Conservation (phyloP, 148 eudicot genomes). For the Rhododendron simsii region DNA sequence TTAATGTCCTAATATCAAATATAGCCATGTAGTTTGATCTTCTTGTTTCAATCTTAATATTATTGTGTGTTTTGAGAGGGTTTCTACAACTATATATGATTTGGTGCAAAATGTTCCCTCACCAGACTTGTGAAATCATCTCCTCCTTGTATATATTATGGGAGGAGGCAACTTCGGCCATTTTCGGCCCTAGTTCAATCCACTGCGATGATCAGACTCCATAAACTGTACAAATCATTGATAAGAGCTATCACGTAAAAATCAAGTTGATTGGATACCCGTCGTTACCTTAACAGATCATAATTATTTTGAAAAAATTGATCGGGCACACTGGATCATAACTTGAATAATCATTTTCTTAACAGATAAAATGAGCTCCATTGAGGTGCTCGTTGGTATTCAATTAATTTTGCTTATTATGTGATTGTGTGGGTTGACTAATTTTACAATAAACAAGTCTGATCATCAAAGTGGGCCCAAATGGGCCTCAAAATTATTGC, state of each 20-base stretch:
- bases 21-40: conserved; percentile 3
- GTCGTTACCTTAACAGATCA: too few relatives aligned
- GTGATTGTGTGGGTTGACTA: not conserved
- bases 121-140: not conserved
- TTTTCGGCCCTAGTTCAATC: not conserved
- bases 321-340: too few relatives aligned
- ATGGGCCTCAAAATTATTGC: not conserved
- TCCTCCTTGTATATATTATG: not conserved
- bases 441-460: too few relatives aligned
- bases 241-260: not conserved
- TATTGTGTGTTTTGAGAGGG: conserved; percentile 14
- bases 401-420: too few relatives aligned
- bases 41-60: conserved; percentile 2
- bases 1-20: not conserved
- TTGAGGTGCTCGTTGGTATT: too few relatives aligned
- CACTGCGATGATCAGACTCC: not conserved
- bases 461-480: not conserved
- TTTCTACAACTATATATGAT: not conserved
- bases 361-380: too few relatives aligned
- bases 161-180: not conserved
- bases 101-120: not conserved
- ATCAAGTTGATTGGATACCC: not conserved
- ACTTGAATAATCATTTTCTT: not conserved
- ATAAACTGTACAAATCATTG: not conserved
- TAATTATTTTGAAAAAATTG: too few relatives aligned